Evolutionary conservation across 805 yeast genomes (phyloP), one percentile per base, ranked within the genome.

Genomic region (Komagataella mondaviorum): DNA sequence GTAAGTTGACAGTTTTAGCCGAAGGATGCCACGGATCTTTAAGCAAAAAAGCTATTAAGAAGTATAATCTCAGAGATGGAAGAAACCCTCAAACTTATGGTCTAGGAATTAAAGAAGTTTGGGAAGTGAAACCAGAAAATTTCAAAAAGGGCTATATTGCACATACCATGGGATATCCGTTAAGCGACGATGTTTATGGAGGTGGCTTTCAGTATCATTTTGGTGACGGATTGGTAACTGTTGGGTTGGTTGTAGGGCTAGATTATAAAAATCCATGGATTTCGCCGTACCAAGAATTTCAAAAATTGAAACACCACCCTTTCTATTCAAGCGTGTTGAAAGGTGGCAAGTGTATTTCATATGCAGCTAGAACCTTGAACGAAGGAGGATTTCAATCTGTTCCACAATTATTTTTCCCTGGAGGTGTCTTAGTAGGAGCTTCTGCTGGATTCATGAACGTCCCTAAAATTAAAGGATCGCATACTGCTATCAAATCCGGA

Each of bases 11-110:
- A 0, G 85, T 93, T 16, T 74, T 93, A 36, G 96, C 96, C 4
- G 99, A 93, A 69, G 99, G 99, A n/a, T 93, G 99, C 63, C 98
- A 90, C 67, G 99, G 99, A 0, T 89, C 96, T 1, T 71, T 93
- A 51, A 74, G 90, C 10, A 91, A 93, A 63, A 78, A 85, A 62
- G 83, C 80, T 0, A 83, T 91, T 51, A 70, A 75, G 51, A 79
- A 82, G 59, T 91, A 69, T 66, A 72, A 81, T 46, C 69, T 93
- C 54, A 78, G 97, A 53, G 72, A 75, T 49, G 76, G 78, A 36
- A 71, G 75, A 50, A 74, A 78, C 50, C 82, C 82, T 17, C 99
- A 93, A 70, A 89, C 98, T 0, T 93, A 93, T 67, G 99, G 99
- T 10, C 66, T 93, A 22, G 99, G 99, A 44, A 76, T 93, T 53